A percentile compares a stretch with the other conserved stretches of the same genome.
These are phyloP conservation scores for Gossypium lobatum DNA, from an alignment of 441 rosid species.

Conservation along the genomic window DNA sequence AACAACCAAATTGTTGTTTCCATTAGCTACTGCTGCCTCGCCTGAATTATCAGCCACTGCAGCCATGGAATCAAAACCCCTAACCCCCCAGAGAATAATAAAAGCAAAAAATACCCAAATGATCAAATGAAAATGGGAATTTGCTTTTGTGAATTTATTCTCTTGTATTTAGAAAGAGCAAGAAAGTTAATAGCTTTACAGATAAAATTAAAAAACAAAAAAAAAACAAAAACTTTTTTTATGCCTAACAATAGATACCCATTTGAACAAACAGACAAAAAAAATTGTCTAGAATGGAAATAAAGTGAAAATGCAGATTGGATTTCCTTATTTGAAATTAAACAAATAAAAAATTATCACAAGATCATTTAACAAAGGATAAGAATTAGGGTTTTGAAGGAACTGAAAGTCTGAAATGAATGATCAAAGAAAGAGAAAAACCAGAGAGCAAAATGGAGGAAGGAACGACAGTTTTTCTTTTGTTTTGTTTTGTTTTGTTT, in stretches of 20 bases:
- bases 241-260: conserved; percentile 21
- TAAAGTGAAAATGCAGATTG: neutral
- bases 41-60: conserved; percentile 52
- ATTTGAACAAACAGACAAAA: conserved; percentile 5
- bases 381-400: conserved; percentile 17
- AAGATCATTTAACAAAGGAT: neutral
- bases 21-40: conserved; percentile 29
- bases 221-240: conserved; percentile 5
- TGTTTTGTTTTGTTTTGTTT: neutral
- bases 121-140: conserved; percentile 10
- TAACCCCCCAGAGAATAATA: conserved; percentile 4
- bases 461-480: neutral
- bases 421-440: neutral
- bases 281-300: conserved; percentile 1
- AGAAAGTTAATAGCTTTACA: conserved; percentile 13
- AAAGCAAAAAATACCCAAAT: neutral
- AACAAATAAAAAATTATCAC: conserved; percentile 8
- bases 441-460: neutral
- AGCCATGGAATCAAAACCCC: conserved; percentile 47
- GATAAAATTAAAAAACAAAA: neutral
- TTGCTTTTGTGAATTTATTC: neutral
- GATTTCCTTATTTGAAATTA: neutral
- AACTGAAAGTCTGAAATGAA: neutral
- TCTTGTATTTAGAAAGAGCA: neutral
- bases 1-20: conserved; percentile 19